Evolutionary conservation across 805 yeast genomes (phyloP).

Genomic region (Brettanomyces custersianus): DNA sequence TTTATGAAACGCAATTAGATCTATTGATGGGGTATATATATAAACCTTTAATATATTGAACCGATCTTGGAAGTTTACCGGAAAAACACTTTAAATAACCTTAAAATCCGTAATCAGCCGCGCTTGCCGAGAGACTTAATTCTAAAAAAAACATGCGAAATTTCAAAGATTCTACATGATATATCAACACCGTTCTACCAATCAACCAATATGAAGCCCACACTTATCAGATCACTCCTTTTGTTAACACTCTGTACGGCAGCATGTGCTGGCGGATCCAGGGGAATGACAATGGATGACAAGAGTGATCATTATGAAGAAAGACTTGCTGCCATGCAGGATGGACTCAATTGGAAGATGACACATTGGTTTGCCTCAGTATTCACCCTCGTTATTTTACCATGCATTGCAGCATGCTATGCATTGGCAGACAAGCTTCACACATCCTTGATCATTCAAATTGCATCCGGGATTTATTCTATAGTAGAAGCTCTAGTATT

Average conservation of each 20-base stretch:
- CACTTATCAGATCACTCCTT: too few species aligned
- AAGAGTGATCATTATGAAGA: conserved; percentile 12
- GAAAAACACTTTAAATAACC: too few species aligned
- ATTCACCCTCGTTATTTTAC: conserved; percentile 37
- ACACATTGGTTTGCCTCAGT: conserved; percentile 59
- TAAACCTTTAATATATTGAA: too few species aligned
- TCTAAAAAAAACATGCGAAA: too few species aligned
- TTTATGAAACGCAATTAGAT: too few species aligned
- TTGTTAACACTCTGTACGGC: not conserved
- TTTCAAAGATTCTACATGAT: too few species aligned
- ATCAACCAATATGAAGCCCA: too few species aligned
- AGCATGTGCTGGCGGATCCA: conserved; percentile 1
- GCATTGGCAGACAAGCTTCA: conserved; percentile 45
- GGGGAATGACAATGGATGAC: conserved; percentile 13
- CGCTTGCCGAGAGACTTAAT: not conserved
- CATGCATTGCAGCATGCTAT: conserved; percentile 46
- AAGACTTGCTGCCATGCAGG: conserved; percentile 7
- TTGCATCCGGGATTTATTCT: conserved; percentile 39
- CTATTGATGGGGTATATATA: too few species aligned
- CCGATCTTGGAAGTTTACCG: too few species aligned
- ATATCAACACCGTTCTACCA: too few species aligned
- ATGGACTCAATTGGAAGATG: conserved; percentile 33
- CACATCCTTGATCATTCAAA: conserved; percentile 37
- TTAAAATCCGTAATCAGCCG: too few species aligned
- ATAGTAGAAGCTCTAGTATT: conserved; percentile 48